Percentiles rank a stretch among this genome's conserved stretches.
These are phyloP conservation scores for Stropharia rugosoannulata DNA, from an alignment of 768 basidiomycete species.

Conservation along the genomic window DNA sequence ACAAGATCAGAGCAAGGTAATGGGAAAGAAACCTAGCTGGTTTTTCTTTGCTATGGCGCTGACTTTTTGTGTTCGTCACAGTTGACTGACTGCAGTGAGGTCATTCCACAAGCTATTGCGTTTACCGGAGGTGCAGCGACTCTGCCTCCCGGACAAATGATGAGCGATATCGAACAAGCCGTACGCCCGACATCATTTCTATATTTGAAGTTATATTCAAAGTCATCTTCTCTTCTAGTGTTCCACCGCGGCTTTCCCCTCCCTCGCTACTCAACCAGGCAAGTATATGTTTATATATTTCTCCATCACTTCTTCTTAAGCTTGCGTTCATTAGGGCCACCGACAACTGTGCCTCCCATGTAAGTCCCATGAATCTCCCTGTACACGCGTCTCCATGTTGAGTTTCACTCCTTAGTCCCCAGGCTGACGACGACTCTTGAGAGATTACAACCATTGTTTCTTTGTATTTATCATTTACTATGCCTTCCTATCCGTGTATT, in stretches of 20 bases:
- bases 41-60: neutral
- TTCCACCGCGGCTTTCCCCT: constrained; percentile 13
- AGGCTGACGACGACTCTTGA: neutral
- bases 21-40: neutral
- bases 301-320: too few relatives aligned
- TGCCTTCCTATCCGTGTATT: too few relatives aligned
- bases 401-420: neutral
- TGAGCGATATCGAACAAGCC: constrained; percentile 18
- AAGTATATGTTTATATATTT: too few relatives aligned
- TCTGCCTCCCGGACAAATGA: constrained; percentile 15
- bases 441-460: neutral
- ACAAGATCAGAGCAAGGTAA: constrained; percentile 26
- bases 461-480: neutral
- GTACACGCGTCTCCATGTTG: neutral
- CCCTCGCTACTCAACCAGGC: constrained; percentile 18
- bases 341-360: constrained; percentile 12
- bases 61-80: constrained; percentile 35
- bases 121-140: constrained; percentile 10
- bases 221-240: constrained; percentile 6
- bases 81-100: too few relatives aligned
- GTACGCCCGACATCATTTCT: constrained; percentile 4
- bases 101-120: constrained; percentile 31
- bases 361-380: constrained; percentile 11
- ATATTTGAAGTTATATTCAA: neutral
- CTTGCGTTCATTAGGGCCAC: too few relatives aligned